phyloP scores from a whole-genome alignment of 2,329 filamentous ascomycete species.

The Trichophyton benhamiae region DNA sequence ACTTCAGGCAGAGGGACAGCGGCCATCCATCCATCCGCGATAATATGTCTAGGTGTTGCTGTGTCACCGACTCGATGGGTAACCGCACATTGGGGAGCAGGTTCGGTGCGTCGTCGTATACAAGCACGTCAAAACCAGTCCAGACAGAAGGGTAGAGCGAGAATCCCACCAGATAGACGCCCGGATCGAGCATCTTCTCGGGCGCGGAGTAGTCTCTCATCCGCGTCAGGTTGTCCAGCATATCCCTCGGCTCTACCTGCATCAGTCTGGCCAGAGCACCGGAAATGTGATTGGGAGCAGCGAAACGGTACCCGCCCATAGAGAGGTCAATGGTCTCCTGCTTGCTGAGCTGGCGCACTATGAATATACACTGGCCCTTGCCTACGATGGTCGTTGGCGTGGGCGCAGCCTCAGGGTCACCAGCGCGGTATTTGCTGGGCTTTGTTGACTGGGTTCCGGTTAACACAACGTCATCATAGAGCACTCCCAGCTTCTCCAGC shows the following conservation, averaged over 20 bases:
- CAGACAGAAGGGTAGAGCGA: slow-evolving; percentile 38
- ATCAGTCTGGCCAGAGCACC: slow-evolving; percentile 58
- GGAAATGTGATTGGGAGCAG: slow-evolving; percentile 54
- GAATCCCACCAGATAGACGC: slow-evolving; percentile 34
- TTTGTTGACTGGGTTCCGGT: slow-evolving; percentile 41
- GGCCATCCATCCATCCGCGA: slow-evolving; percentile 31
- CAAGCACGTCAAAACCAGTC: slow-evolving; percentile 52
- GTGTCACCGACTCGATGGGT: slow-evolving; percentile 41
- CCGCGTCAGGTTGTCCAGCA: slow-evolving; percentile 48
- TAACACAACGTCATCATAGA: slow-evolving; percentile 64
- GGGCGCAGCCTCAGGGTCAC: slow-evolving; percentile 30
- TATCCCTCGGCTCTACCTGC: slow-evolving; percentile 54
- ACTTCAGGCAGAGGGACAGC: slow-evolving; percentile 25
- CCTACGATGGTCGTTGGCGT: slow-evolving; percentile 37
- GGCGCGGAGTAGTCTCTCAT: slow-evolving; percentile 46
- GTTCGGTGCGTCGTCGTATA: slow-evolving; percentile 44
- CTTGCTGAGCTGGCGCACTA: slow-evolving; percentile 52
- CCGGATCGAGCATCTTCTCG: slow-evolving; percentile 20
- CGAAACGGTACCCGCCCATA: slow-evolving; percentile 67
- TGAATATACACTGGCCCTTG: slow-evolving; percentile 67
- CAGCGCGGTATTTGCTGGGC: slow-evolving; percentile 14
- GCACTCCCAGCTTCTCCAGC: slow-evolving; percentile 51
- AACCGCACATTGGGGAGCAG: slow-evolving; percentile 50
- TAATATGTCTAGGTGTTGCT: slow-evolving; percentile 45
- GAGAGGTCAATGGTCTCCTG: slow-evolving; percentile 53